Evolutionary conservation across 2,329 filamentous ascomycete species (phyloP), one percentile per base, ranked within the genome.

Genomic region (Aspergillus versicolor): DNA sequence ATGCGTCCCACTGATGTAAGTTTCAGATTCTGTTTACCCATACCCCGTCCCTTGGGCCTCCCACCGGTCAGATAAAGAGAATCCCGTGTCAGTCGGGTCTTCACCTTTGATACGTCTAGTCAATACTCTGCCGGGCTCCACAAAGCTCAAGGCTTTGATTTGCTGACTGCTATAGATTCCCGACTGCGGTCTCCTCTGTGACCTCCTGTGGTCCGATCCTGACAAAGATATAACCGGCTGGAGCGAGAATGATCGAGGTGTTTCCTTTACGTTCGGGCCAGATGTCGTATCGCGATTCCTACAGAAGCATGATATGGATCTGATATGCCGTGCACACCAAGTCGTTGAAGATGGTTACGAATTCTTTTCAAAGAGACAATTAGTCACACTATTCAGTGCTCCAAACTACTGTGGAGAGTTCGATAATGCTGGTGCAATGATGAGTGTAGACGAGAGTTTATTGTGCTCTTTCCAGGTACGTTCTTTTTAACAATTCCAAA

Each of bases 351-450:
- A 99, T 70, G 94, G 94, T 56, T 99, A 99, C 80, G 94, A 99
- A 77, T 99, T 99, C 83, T 99, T 99, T 82, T 96, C 92, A 61
- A 97, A 97, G 81, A 88, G 94, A 68, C 93, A 97, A 77, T 83
- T 99, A 63, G 94, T 99, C 63, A 99, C 94, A 57, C 82, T 99
- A 58, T 99, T 99, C 82, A 96, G 91, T 72, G 94, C 94, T 52
- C 94, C 94, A 66, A 99, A 99, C 81, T 99, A 99, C 83, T 99
- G 93, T 71, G 93, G 93, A 77, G 94, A 99, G 80, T 99, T 99
- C 73, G 94, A 99, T 83, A 99, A 99, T 73, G 93, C 93, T 52
- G 94, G 94, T 75, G 94, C 94, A 64, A 97, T 99, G 93, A 97
- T 99, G 94, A 97, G 92, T 73, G 94, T 99, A 40, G 94, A 97